Conservation (phyloP, 2,329 filamentous ascomycete genomes). For the Colletotrichum godetiae region DNA sequence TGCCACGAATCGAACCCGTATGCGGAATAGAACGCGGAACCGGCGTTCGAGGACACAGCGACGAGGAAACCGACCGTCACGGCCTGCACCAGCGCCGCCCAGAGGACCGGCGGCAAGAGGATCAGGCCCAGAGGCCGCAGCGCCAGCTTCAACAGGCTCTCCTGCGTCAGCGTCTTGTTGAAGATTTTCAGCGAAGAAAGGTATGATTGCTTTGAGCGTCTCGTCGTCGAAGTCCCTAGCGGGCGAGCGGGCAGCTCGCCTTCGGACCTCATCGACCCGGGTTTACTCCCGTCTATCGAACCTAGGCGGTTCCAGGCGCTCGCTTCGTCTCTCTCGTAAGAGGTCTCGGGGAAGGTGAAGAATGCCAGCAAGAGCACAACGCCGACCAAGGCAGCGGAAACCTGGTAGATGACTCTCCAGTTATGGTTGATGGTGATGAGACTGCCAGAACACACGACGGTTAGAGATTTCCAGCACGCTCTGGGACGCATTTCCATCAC, state of each 20-base stretch:
- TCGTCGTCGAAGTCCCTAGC: background rate
- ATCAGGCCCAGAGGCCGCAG: slow-evolving; percentile 62
- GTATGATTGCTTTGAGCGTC: slow-evolving; percentile 44
- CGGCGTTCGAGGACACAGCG: slow-evolving; percentile 65
- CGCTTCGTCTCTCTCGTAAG: slow-evolving; percentile 50
- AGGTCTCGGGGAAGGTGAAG: slow-evolving; percentile 70
- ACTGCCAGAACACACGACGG: slow-evolving; percentile 39
- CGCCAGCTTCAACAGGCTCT: slow-evolving; percentile 59
- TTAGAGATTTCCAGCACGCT: background rate
- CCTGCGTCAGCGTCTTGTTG: slow-evolving; percentile 53
- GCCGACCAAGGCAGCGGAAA: slow-evolving; percentile 62
- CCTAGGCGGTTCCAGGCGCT: slow-evolving; percentile 12
- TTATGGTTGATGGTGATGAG: slow-evolving; percentile 59
- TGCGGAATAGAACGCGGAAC: slow-evolving; percentile 52
- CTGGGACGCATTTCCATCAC: background rate
- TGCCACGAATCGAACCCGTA: slow-evolving; percentile 59
- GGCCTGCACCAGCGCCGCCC: slow-evolving; percentile 64
- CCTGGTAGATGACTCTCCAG: slow-evolving; percentile 65
- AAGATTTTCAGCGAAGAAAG: slow-evolving; percentile 53
- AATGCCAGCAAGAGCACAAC: slow-evolving; percentile 58
- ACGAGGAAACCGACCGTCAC: slow-evolving; percentile 67
- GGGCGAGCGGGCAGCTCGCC: slow-evolving; percentile 32
- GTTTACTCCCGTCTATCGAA: slow-evolving; percentile 18
- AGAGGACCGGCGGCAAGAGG: slow-evolving; percentile 63
- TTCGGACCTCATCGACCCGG: slow-evolving; percentile 33